Conservation (phyloP, 2,329 filamentous ascomycete genomes). For the Alternaria sp. region DNA sequence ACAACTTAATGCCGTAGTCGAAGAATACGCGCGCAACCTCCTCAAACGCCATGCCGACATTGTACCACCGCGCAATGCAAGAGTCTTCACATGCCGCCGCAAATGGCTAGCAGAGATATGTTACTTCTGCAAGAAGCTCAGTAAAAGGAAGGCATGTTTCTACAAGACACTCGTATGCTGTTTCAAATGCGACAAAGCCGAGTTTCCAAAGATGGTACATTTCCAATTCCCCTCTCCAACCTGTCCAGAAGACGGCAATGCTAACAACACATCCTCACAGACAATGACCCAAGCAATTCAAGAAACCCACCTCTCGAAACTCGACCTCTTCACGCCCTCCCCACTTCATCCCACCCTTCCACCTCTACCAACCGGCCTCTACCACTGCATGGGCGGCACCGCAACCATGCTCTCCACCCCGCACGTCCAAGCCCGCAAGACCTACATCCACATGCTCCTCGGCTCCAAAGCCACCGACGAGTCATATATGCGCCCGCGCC, state of each 20-base stretch:
- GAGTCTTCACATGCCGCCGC: constrained; percentile 28
- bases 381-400: constrained; percentile 28
- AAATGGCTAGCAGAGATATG: constrained; percentile 41
- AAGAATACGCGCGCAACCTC: constrained; percentile 42
- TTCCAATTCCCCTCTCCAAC: not conserved
- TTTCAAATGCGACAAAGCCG: constrained; percentile 33
- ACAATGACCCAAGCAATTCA: constrained; percentile 41
- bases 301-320: constrained; percentile 37
- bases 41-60: constrained; percentile 35
- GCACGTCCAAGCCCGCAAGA: constrained; percentile 34
- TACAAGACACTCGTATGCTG: constrained; percentile 37
- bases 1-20: constrained; percentile 34
- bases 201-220: constrained; percentile 43
- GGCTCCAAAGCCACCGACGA: constrained; percentile 9
- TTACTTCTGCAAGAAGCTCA: constrained; percentile 39
- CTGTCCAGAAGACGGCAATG: not conserved
- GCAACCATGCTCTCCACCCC: constrained; percentile 37
- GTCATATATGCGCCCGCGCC: constrained; percentile 21
- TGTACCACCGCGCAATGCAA: constrained; percentile 24
- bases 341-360: constrained; percentile 35
- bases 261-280: constrained; percentile 12
- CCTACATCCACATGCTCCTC: constrained; percentile 27
- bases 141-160: constrained; percentile 35
- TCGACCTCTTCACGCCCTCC: constrained; percentile 47
- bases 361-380: constrained; percentile 29